Percentiles rank a stretch among this genome's conserved stretches.
Conservation (phyloP, 305 asterid genomes). For the Solanum hybrid region DNA sequence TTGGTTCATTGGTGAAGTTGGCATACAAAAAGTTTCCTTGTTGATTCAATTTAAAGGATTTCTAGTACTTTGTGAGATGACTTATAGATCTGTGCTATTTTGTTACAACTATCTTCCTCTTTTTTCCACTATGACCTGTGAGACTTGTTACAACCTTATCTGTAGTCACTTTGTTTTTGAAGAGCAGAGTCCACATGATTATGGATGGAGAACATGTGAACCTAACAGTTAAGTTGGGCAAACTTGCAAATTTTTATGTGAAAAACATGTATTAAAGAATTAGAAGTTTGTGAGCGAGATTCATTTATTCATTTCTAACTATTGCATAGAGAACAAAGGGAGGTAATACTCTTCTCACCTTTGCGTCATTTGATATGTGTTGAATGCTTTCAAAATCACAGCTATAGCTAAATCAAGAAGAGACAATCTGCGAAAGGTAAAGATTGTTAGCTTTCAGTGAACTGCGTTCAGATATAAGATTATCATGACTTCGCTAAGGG, state of each 20-base stretch:
- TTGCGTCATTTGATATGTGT: background rate
- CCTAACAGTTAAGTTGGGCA: background rate
- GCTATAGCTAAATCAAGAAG: background rate
- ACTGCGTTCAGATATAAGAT: background rate
- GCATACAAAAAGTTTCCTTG: background rate
- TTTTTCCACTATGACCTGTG: background rate
- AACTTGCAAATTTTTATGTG: background rate
- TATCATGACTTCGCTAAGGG: background rate
- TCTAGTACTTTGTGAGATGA: background rate
- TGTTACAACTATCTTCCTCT: background rate
- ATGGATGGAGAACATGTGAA: background rate
- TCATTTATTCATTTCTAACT: background rate
- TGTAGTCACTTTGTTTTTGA: background rate
- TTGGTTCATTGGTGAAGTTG: background rate
- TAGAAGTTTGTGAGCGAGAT: background rate
- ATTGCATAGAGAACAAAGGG: background rate
- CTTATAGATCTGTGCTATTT: background rate
- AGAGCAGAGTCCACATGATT: conserved; percentile 1
- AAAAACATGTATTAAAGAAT: background rate
- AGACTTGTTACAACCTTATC: background rate
- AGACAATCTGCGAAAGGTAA: background rate
- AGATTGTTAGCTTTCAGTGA: conserved; percentile 1
- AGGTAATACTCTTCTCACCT: background rate
- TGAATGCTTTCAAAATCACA: background rate
- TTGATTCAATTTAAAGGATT: background rate